Conservation (phyloP, 306 rosid species). For the Castanea crenata region DNA sequence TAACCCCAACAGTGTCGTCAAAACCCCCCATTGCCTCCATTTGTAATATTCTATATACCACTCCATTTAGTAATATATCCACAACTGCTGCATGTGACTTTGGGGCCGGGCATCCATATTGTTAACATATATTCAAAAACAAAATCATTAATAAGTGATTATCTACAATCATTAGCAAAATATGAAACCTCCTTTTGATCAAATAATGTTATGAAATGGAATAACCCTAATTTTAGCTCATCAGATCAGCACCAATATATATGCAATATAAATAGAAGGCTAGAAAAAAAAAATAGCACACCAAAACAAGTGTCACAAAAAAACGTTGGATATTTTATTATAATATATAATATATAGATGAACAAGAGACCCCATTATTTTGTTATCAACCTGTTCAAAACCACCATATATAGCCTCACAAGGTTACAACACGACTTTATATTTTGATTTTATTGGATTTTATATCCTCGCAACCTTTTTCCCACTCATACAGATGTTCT, state of each 20-base stretch:
- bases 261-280: background rate
- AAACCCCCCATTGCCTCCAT: background rate
- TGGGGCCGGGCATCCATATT: no score
- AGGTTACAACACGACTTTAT: constrained; percentile 11
- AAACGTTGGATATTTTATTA: constrained; percentile 19
- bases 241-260: no score
- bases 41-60: background rate
- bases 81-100: no score
- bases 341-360: background rate
- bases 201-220: no score
- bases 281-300: background rate
- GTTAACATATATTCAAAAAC: no score
- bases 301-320: background rate
- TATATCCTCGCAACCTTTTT: constrained; percentile 2
- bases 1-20: background rate
- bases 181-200: no score
- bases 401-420: constrained; percentile 21
- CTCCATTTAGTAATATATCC: background rate
- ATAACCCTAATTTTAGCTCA: no score
- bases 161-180: no score
- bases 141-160: no score
- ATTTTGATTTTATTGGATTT: constrained; percentile 3
- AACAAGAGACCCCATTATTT: constrained; percentile 33
- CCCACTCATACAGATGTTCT: constrained; percentile 16
- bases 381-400: constrained; percentile 40